Evolutionary conservation across 192 early-diverging fungal genomes (phyloP).

Genomic region (Gaertneriomyces sp.): DNA sequence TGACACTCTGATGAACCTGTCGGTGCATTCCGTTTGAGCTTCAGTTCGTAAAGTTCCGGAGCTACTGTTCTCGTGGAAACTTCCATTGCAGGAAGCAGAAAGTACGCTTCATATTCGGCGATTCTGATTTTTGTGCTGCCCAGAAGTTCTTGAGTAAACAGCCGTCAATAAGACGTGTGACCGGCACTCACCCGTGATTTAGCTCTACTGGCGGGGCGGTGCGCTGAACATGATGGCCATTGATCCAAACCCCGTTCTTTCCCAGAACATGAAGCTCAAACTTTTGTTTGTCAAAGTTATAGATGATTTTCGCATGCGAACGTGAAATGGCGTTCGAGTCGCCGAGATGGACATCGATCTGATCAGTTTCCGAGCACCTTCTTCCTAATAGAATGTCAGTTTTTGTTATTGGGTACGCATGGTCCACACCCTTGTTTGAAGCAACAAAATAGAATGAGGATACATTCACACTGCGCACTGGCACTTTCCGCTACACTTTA

Average conservation of each 20-base stretch:
- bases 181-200: conserved; percentile 41
- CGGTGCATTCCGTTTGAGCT: no score
- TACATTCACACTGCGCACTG: neutral
- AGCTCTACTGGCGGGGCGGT: conserved; percentile 59
- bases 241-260: conserved; percentile 86
- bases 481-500: neutral
- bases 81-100: conserved; percentile 23
- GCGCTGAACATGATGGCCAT: conserved; percentile 70
- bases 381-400: conserved; percentile 76
- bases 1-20: no score
- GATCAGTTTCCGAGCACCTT: conserved; percentile 49
- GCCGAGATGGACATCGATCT: conserved; percentile 83
- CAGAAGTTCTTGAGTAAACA: no score
- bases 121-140: conserved; percentile 75
- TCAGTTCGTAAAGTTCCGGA: no score
- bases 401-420: conserved; percentile 82
- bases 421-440: conserved; percentile 58
- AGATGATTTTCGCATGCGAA: conserved; percentile 78
- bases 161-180: neutral
- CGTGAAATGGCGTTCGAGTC: conserved; percentile 81
- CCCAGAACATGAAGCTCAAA: conserved; percentile 86
- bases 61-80: no score
- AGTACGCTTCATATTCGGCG: conserved; percentile 74
- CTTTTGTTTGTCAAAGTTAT: conserved; percentile 73
- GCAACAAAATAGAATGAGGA: neutral